Evolutionary conservation across 2,329 filamentous ascomycete genomes (phyloP).

Genomic region (Clonostachys rosea): DNA sequence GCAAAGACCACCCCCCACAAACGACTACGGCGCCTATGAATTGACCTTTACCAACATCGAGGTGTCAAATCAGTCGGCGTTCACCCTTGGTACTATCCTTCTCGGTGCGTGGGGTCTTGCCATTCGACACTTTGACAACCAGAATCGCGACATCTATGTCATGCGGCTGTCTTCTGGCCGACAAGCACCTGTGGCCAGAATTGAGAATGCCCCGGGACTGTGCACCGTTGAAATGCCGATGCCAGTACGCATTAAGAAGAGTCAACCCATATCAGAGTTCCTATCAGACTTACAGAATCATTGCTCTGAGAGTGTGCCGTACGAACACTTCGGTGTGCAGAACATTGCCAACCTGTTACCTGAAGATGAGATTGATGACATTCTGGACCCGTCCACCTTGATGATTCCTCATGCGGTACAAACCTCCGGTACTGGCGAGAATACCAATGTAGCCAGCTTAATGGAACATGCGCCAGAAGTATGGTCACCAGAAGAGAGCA

Average conservation of each 20-base stretch:
- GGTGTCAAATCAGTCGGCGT: background rate
- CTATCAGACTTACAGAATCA: slow-evolving; percentile 7
- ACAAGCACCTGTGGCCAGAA: background rate
- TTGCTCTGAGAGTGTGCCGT: background rate
- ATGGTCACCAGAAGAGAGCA: background rate
- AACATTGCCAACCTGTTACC: slow-evolving; percentile 2
- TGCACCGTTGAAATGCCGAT: slow-evolving; percentile 8
- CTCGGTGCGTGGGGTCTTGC: slow-evolving; percentile 3
- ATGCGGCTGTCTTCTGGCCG: background rate
- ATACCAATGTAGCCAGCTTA: background rate
- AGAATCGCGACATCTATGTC: background rate
- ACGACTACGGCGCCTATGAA: background rate
- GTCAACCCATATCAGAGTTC: slow-evolving; percentile 6
- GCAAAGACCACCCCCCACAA: background rate
- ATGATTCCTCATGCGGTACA: background rate
- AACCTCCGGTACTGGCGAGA: background rate
- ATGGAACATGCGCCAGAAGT: background rate
- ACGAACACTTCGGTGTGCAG: background rate
- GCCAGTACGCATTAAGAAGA: slow-evolving; percentile 2
- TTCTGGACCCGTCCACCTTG: background rate
- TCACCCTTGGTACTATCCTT: background rate
- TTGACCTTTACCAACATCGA: too few relatives aligned
- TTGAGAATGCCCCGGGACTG: slow-evolving; percentile 3
- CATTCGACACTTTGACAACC: background rate
- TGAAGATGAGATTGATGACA: background rate